These are phyloP conservation scores for Calendula officinalis DNA, from an alignment of 129 eudicot genomes.

Conservation along the genomic window DNA sequence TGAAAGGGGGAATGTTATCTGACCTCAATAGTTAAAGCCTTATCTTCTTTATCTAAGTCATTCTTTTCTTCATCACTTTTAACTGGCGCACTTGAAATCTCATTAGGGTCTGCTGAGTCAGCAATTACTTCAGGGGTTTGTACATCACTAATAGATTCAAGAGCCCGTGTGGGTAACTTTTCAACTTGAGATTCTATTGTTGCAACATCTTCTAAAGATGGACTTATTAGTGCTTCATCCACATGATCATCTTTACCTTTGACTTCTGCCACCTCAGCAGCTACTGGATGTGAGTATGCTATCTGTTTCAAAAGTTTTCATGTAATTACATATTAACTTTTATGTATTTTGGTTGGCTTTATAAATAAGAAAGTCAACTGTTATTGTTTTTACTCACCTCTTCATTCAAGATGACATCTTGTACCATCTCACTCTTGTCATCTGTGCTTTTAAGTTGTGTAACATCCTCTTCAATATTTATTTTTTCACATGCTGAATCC, in stretches of 20 bases:
- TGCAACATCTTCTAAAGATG: slow-evolving; percentile 16
- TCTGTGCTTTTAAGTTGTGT: slow-evolving; percentile 17
- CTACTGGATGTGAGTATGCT: slow-evolving; percentile 22
- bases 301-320: slow-evolving; percentile 20
- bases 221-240: slow-evolving; percentile 13
- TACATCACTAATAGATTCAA: slow-evolving; percentile 29
- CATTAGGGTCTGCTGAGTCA: slow-evolving; percentile 16
- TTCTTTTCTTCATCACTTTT: slow-evolving; percentile 10
- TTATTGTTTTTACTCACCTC: slow-evolving; percentile 26
- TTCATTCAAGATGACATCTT: slow-evolving; percentile 27
- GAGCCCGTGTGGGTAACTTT: slow-evolving; percentile 8
- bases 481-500: background rate
- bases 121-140: slow-evolving; percentile 17
- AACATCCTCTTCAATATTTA: slow-evolving; percentile 20
- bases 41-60: slow-evolving; percentile 13
- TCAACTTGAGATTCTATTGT: slow-evolving; percentile 21
- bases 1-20: background rate
- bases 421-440: slow-evolving; percentile 19
- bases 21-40: slow-evolving; percentile 14
- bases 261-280: slow-evolving; percentile 18
- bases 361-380: slow-evolving; percentile 11
- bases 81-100: slow-evolving; percentile 18
- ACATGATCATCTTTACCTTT: slow-evolving; percentile 2
- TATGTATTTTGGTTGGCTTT: slow-evolving; percentile 8
- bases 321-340: slow-evolving; percentile 13